Percentiles rank a stretch among this genome's conserved stretches.
These are phyloP conservation scores for Microcera coccophila DNA, from an alignment of 2,329 filamentous ascomycete species.

Conservation along the genomic window DNA sequence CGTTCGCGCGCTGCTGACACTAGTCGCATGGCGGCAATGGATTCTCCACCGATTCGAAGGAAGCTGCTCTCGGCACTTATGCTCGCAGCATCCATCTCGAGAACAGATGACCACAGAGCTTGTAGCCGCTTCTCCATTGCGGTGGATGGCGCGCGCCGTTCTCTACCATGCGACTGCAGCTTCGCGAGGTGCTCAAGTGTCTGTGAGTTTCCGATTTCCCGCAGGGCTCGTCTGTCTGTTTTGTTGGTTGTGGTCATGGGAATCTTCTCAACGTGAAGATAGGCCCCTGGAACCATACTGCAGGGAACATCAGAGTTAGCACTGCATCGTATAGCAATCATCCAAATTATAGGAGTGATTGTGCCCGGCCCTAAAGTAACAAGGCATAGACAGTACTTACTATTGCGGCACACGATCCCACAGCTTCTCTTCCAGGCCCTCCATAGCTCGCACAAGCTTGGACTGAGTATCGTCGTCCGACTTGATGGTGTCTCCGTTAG, in stretches of 20 bases:
- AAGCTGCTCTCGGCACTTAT: background rate
- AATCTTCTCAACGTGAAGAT: conserved; percentile 1
- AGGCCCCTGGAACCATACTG: conserved; percentile 6
- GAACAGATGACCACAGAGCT: background rate
- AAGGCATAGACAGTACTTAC: too few species aligned
- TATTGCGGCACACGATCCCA: too few species aligned
- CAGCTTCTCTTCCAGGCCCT: too few species aligned
- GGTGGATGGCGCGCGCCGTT: background rate
- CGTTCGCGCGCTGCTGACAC: conserved; percentile 32
- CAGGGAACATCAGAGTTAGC: too few species aligned
- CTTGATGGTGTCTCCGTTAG: too few species aligned
- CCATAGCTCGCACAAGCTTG: too few species aligned
- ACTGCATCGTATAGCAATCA: too few species aligned
- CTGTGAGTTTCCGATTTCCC: too few species aligned
- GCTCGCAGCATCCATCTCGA: background rate
- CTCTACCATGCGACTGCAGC: background rate
- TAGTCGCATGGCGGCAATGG: conserved; percentile 41
- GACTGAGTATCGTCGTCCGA: too few species aligned
- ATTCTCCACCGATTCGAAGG: conserved; percentile 38
- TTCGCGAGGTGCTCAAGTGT: too few species aligned
- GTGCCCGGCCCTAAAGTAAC: too few species aligned
- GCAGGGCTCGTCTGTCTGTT: background rate
- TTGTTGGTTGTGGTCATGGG: conserved; percentile 2
- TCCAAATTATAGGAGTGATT: too few species aligned
- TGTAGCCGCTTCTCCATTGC: background rate